Percentiles rank a stretch among this genome's conserved stretches.
Conservation (phyloP, 345 rosid genomes). For the Salix arbutifolia region DNA sequence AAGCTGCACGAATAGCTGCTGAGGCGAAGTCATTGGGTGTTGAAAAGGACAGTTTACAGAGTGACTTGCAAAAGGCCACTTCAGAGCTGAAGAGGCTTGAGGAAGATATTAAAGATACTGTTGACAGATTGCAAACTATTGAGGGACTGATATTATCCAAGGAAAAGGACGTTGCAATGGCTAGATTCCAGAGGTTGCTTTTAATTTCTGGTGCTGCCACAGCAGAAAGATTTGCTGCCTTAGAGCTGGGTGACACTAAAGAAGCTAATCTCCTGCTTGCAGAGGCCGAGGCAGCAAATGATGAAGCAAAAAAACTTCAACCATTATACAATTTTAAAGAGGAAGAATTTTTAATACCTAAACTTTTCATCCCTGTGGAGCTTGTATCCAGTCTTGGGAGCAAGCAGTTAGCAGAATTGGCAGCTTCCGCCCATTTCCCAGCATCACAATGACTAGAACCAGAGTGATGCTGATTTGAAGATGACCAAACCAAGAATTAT, state of each 20-base stretch:
- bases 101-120: conserved; percentile 52
- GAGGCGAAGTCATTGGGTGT: conserved; percentile 71
- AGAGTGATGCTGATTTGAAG: background rate
- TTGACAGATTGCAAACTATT: conserved; percentile 52
- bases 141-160: conserved; percentile 55
- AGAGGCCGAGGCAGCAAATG: conserved; percentile 72
- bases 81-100: conserved; percentile 52
- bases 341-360: conserved; percentile 50
- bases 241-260: conserved; percentile 63
- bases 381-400: conserved; percentile 56
- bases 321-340: conserved; percentile 45
- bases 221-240: conserved; percentile 76
- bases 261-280: conserved; percentile 70
- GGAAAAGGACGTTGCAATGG: conserved; percentile 69
- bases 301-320: conserved; percentile 64
- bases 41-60: conserved; percentile 59
- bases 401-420: conserved; percentile 58
- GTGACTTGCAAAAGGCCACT: conserved; percentile 50
- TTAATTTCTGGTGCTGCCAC: conserved; percentile 55
- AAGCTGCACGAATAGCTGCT: conserved; percentile 85
- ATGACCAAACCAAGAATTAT: background rate
- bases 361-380: conserved; percentile 68
- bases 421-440: conserved; percentile 37
- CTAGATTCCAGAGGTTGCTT: conserved; percentile 67
- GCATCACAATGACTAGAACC: conserved; percentile 10